Base-by-base conservation (phyloP, 805 yeast genomes). In the Candida tammaniensis region DNA sequence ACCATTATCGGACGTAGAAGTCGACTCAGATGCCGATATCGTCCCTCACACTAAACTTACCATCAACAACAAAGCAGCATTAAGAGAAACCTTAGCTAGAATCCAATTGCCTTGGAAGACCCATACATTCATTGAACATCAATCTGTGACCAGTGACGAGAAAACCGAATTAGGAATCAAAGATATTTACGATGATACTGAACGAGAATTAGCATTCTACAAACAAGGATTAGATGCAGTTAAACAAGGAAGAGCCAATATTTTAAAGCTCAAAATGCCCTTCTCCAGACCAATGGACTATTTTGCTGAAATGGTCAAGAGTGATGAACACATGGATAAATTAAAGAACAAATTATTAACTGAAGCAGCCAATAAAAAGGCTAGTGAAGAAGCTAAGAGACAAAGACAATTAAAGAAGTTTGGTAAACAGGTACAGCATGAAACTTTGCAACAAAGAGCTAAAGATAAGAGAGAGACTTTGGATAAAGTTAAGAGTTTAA, bases 231-330 rank as follows among this genome's bases (percentile, higher is more conserved):
- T 93, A 38, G 82, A 77, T 33, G 94, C 97, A 4, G 93, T 85
- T 18, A 63, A 72, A 33, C 76, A 73, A 47, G 96, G 85, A 17
- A 80, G 91, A 52, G 58, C 71, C 30, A 74, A 76, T 35, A 68
- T 85, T 26, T 64, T 79, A 37, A 79, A 79, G 52, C 72, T 85
- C 46, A 81, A 82, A 54, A 79, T 91, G 20, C 87, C 96, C 40
- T 93, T 93, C 59, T 72, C 94, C 18, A 78, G 98, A 60, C 99
- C 99, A 23, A 67, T 77, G 52, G 98, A 93, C 58, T 93, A 86
- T 61, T 93, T 93, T 66, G 99, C 98, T 13, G 98, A 93, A 64
- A 93, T 93, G 98, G 86, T 88, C 40, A 93, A 93, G 68, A 82
- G 89, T 35, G 98, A 93, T 61, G 96, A 87, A 59, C 99, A 93